phyloP scores from a whole-genome alignment of 495 filamentous ascomycete species.

The Penicillium bovifimosum region DNA sequence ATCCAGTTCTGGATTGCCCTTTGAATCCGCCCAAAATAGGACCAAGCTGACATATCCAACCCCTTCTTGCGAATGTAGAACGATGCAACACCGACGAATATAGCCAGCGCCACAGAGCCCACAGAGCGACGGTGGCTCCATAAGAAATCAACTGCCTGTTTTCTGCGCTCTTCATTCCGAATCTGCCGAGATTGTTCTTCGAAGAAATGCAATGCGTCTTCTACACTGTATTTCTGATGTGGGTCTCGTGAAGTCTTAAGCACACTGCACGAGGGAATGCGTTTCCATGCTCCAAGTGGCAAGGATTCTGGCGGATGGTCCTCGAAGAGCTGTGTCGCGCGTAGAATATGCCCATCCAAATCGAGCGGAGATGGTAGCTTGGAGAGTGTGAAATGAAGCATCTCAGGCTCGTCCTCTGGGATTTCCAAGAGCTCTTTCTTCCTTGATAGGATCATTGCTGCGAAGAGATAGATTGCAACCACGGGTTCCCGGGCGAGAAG shows the following conservation, averaged over 20 bases:
- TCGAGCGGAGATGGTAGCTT: slow-evolving; percentile 84
- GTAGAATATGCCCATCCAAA: slow-evolving; percentile 67
- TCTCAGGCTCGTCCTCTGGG: slow-evolving; percentile 80
- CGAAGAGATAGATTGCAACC: slow-evolving; percentile 86
- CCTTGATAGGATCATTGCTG: slow-evolving; percentile 75
- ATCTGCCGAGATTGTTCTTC: slow-evolving; percentile 63
- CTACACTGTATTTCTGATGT: slow-evolving; percentile 42
- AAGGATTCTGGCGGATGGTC: slow-evolving; percentile 69
- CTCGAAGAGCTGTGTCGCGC: slow-evolving; percentile 56
- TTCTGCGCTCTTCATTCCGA: slow-evolving; percentile 51
- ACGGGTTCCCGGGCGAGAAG: slow-evolving; percentile 78
- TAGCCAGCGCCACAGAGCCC: slow-evolving; percentile 53
- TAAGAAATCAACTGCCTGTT: slow-evolving; percentile 46
- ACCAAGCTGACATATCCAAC: slow-evolving; percentile 38
- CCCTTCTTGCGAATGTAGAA: slow-evolving; percentile 46
- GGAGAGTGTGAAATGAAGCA: slow-evolving; percentile 82
- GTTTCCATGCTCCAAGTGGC: slow-evolving; percentile 56
- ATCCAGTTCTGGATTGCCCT: slow-evolving; percentile 17
- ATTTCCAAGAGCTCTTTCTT: slow-evolving; percentile 77
- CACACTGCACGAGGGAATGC: slow-evolving; percentile 67
- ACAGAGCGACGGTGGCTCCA: slow-evolving; percentile 57
- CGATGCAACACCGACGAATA: slow-evolving; percentile 56
- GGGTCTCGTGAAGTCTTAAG: slow-evolving; percentile 69
- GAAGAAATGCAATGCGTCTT: slow-evolving; percentile 60
- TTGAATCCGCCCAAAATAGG: slow-evolving; percentile 29